A percentile compares a stretch with the other conserved stretches of the same genome.
These are phyloP conservation scores for Fusarium staphyleae DNA, from an alignment of 2,329 filamentous ascomycete species.

Conservation along the genomic window DNA sequence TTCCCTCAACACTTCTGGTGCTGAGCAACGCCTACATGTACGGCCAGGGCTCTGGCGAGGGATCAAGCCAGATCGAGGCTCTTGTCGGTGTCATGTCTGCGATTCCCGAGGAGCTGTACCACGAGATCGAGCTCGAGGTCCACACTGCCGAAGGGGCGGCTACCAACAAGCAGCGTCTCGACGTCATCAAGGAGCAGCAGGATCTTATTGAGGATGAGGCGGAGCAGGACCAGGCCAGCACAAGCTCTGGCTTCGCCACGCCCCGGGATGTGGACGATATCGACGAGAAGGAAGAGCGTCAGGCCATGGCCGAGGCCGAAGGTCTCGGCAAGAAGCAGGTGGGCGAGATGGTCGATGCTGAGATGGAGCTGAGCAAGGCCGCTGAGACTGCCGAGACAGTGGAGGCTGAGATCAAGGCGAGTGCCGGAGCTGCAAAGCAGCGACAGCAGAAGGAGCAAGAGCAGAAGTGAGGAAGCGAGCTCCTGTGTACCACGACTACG, in stretches of 20 bases:
- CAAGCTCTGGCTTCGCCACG: conserved; percentile 74
- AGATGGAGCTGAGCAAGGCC: conserved; percentile 54
- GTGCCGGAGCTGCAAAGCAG: conserved; percentile 40
- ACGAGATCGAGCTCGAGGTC: conserved; percentile 98
- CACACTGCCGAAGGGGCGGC: conserved; percentile 96
- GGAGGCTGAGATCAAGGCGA: conserved; percentile 39
- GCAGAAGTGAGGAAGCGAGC: conserved; percentile 25
- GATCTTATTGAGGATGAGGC: conserved; percentile 98
- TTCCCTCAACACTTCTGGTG: conserved; percentile 95
- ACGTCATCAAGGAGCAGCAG: conserved; percentile 98
- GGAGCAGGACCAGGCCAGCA: conserved; percentile 84
- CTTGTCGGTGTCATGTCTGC: conserved; percentile 90
- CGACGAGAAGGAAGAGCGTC: conserved; percentile 87
- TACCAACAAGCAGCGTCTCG: conserved; percentile 98
- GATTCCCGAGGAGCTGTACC: conserved; percentile 97
- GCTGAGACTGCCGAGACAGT: conserved; percentile 35
- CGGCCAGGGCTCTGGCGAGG: conserved; percentile 85
- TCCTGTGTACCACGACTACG: conserved; percentile 36
- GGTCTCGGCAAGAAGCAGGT: conserved; percentile 58
- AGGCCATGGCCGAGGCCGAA: conserved; percentile 58
- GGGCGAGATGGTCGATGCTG: conserved; percentile 62
- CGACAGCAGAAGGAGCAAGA: conserved; percentile 44
- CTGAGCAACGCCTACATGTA: conserved; percentile 99
- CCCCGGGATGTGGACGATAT: conserved; percentile 91
- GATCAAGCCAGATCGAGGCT: conserved; percentile 89